A percentile compares a stretch with the other conserved stretches of the same genome.
phyloP scores from a whole-genome alignment of 176 grass and related monocot species.

The Miscanthus lutarioriparius region DNA sequence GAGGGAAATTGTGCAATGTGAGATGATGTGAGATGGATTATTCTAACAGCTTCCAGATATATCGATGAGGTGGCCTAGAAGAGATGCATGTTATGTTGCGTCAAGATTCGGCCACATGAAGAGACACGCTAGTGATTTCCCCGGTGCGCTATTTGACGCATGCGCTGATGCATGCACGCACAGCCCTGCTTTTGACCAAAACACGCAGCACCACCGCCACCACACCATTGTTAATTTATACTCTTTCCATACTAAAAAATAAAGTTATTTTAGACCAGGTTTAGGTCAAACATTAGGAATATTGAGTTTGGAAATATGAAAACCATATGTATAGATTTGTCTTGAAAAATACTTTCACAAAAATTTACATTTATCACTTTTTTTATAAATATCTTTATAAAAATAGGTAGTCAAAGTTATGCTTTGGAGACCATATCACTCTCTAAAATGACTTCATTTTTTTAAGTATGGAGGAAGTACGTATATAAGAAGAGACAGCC shows the following conservation, averaged over 20 bases:
- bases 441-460: too few species aligned
- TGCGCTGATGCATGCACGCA: slow-evolving; percentile 40
- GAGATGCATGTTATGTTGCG: not conserved
- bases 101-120: slow-evolving; percentile 9
- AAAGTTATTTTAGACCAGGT: too few species aligned
- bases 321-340: too few species aligned
- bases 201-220: not conserved
- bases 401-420: too few species aligned
- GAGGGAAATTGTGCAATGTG: not conserved
- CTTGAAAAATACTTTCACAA: too few species aligned
- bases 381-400: too few species aligned
- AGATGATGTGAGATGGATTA: not conserved
- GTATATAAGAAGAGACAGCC: not conserved
- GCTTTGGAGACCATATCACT: too few species aligned
- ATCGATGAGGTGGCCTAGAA: not conserved
- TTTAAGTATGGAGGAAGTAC: too few species aligned
- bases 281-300: too few species aligned
- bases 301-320: too few species aligned
- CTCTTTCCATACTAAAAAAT: too few species aligned
- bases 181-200: slow-evolving; percentile 17
- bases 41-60: not conserved
- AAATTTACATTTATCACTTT: too few species aligned
- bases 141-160: slow-evolving; percentile 34
- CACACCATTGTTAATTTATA: not conserved
- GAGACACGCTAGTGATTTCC: not conserved